Base-by-base conservation (phyloP, 441 rosid genomes). In the Breynia disticha region DNA sequence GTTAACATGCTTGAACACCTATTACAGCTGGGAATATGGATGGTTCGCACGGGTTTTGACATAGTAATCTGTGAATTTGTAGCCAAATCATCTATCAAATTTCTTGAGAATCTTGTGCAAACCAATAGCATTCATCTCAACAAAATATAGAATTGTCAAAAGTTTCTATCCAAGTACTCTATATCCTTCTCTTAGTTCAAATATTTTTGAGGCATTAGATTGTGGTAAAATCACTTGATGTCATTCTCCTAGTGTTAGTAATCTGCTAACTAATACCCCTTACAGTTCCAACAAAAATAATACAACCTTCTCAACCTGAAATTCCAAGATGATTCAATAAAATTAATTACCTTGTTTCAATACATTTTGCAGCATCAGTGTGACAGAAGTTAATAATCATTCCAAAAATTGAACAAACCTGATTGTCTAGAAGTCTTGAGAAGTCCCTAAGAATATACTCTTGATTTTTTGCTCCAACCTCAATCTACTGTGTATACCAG, bases 21-120 rank as follows among this genome's bases (percentile, higher is more conserved):
- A 96, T 56, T 77, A 96, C 67, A 93, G 83, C 77, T 93, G 97
- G 39, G 99, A 89, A 70, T 93, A 89, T 49, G 99, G 99, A 77
- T 93, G 99, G 67, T 89, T 80, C 32, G 99, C 85, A 14, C 99
- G 95, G 46, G 89, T 89, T 65, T 85, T 93, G 58, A 93, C 96
- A 62, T 89, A 84, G 65, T 83, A 83, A 70, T 93, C 79, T 0
- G 94, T 77, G 80, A 93, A 93, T 69, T 79, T 83, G 69, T 79
- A 89, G 46, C 83, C 94, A 73, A 93, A 83, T 35, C 94, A 84
- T 72, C 89, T 93, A 62, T 93, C 99, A 20, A 89, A 89, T 63
- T 93, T 93, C 75, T 93, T 93, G 44, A 91, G 73, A 57, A 93
- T 93, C 82, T 93, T 93, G 19, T 96, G 84, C 63, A 93, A 68